Evolutionary conservation across 306 rosid genomes (phyloP).

Genomic region (Rosa multiflora): DNA sequence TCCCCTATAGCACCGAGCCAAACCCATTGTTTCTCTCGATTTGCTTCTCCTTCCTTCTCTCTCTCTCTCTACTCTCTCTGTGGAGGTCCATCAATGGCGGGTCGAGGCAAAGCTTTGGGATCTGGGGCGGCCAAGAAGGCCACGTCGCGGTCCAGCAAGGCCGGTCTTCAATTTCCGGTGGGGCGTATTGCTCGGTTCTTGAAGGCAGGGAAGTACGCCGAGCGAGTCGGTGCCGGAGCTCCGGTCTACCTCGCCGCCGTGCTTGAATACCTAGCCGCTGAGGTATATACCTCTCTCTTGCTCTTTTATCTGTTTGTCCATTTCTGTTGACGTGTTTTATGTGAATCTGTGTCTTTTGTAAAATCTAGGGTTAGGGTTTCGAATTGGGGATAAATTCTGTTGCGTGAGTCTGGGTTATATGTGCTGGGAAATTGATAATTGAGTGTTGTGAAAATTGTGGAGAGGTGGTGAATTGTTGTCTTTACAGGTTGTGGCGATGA

Average conservation of each 20-base stretch:
- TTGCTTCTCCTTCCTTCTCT: neutral
- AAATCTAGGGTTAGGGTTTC: constrained; percentile 63
- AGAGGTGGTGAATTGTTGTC: neutral
- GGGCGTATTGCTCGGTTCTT: constrained; percentile 90
- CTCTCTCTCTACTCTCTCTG: neutral
- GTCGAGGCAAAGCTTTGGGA: constrained; percentile 79
- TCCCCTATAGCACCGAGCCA: neutral
- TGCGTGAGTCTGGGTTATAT: neutral
- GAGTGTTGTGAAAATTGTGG: neutral
- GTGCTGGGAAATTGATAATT: neutral
- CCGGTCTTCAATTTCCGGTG: constrained; percentile 88
- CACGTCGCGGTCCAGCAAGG: constrained; percentile 80
- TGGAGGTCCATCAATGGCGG: constrained; percentile 44
- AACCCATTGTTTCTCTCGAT: neutral
- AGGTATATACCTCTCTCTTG: constrained; percentile 37
- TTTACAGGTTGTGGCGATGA: neutral
- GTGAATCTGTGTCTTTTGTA: neutral
- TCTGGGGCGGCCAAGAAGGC: constrained; percentile 79
- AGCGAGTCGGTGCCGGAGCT: constrained; percentile 92
- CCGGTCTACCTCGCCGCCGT: constrained; percentile 94
- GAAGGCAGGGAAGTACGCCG: constrained; percentile 90
- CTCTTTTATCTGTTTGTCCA: neutral
- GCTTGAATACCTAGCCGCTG: constrained; percentile 89
- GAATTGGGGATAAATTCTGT: neutral
- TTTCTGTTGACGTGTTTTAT: neutral